A percentile compares a stretch with the other conserved stretches of the same genome.
Conservation (phyloP, 352 stramenopile genomes). For the Peronosclerospora sorghi region DNA sequence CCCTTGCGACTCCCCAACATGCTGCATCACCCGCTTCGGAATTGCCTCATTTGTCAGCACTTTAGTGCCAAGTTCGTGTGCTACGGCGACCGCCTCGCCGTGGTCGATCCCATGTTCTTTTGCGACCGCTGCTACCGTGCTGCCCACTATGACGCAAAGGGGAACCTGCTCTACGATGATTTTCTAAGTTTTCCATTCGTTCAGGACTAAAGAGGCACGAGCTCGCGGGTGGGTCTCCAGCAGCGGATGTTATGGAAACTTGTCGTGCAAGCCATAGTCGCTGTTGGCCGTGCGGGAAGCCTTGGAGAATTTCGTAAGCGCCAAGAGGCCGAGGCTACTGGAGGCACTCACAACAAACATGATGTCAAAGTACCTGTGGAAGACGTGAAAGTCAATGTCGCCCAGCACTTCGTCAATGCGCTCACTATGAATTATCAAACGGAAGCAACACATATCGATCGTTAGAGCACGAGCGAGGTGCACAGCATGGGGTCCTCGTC, state of each 20-base stretch:
- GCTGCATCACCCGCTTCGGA: slow-evolving; percentile 36
- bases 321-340: slow-evolving; percentile 45
- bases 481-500: not conserved
- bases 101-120: slow-evolving; percentile 68
- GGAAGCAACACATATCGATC: not conserved
- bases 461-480: not conserved
- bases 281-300: slow-evolving; percentile 61
- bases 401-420: slow-evolving; percentile 77
- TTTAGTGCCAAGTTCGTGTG: slow-evolving; percentile 73
- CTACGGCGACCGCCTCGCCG: slow-evolving; percentile 54
- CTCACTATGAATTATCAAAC: slow-evolving; percentile 18
- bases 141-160: slow-evolving; percentile 47
- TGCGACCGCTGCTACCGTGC: slow-evolving; percentile 61
- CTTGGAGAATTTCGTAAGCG: slow-evolving; percentile 68
- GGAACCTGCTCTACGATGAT: slow-evolving; percentile 49
- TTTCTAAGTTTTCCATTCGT: slow-evolving; percentile 65
- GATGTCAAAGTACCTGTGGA: slow-evolving; percentile 78
- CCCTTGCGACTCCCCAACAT: slow-evolving; percentile 52
- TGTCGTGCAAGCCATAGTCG: slow-evolving; percentile 66
- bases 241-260: slow-evolving; percentile 59
- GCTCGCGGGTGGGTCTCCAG: too few relatives aligned
- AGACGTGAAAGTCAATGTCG: slow-evolving; percentile 77
- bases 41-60: slow-evolving; percentile 62
- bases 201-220: slow-evolving; percentile 40
- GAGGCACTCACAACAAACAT: slow-evolving; percentile 73